Percentiles rank a stretch among this genome's conserved stretches.
Conservation (phyloP, 2,329 filamentous ascomycete species). For the Huntiella savannae region DNA sequence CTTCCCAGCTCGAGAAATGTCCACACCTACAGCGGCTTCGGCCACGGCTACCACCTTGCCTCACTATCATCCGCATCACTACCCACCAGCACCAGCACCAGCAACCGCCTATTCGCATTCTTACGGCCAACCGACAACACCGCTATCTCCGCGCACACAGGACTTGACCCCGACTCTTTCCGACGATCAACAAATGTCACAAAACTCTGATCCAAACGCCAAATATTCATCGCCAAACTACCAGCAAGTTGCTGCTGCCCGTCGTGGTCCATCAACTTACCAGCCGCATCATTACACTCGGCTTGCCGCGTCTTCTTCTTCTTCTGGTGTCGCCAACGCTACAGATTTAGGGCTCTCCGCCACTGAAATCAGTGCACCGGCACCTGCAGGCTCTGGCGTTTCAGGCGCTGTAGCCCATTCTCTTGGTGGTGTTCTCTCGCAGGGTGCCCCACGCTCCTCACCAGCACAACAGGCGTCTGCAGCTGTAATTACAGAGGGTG, state of each 20-base stretch:
- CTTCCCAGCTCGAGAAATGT: slow-evolving; percentile 32
- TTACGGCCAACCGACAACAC: slow-evolving; percentile 4
- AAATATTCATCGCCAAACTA: not conserved
- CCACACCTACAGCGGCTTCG: slow-evolving; percentile 62
- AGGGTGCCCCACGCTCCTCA: too few relatives aligned
- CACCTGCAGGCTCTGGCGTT: not conserved
- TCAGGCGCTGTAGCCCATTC: not conserved
- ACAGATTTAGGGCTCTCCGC: too few relatives aligned
- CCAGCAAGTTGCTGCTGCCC: not conserved
- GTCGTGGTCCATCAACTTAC: too few relatives aligned
- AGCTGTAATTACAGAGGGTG: not conserved
- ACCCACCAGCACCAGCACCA: slow-evolving; percentile 19
- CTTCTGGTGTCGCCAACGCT: too few relatives aligned
- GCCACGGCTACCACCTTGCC: slow-evolving; percentile 40
- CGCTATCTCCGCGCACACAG: not conserved
- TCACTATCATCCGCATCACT: slow-evolving; percentile 44
- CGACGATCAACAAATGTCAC: too few relatives aligned
- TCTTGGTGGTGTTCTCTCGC: not conserved
- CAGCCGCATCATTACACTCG: too few relatives aligned
- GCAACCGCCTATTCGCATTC: slow-evolving; percentile 5
- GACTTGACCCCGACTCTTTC: too few relatives aligned
- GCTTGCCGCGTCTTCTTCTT: too few relatives aligned
- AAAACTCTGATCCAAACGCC: too few relatives aligned
- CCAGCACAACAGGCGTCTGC: not conserved
- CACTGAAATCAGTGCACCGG: not conserved